Evolutionary conservation across 257 asterid genomes (phyloP).

Genomic region (Leonotis leonurus): DNA sequence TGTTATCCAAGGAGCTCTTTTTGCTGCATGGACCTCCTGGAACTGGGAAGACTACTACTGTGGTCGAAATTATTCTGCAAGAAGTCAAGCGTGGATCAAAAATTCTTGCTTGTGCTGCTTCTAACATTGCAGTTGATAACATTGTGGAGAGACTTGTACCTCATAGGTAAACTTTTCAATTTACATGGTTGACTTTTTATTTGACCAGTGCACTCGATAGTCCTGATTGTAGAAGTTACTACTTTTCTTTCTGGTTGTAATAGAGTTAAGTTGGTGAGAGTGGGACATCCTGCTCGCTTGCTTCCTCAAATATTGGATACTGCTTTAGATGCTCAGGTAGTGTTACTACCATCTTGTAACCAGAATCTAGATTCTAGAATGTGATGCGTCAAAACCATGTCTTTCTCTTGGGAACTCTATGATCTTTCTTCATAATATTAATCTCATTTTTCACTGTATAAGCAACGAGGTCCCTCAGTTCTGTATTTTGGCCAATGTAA

Average conservation of each 20-base stretch:
- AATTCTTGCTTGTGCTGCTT: constrained; percentile 96
- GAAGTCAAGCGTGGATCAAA: constrained; percentile 93
- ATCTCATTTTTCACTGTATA: not conserved
- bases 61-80: constrained; percentile 88
- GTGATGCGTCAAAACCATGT: not conserved
- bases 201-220: not conserved
- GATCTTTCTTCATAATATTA: not conserved
- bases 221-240: constrained; percentile 2
- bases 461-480: not conserved
- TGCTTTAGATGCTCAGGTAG: constrained; percentile 94
- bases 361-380: constrained; percentile 10
- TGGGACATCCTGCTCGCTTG: constrained; percentile 98
- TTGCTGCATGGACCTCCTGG: constrained; percentile 99
- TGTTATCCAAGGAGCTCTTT: constrained; percentile 87
- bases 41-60: constrained; percentile 98
- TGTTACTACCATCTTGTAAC: constrained; percentile 12
- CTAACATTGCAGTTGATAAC: constrained; percentile 98
- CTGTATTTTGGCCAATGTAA: not conserved
- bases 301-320: constrained; percentile 94
- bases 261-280: constrained; percentile 92
- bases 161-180: constrained; percentile 46
- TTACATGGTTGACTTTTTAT: not conserved
- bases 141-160: constrained; percentile 95
- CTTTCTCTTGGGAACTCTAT: not conserved
- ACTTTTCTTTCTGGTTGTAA: constrained; percentile 3